Evolutionary conservation across 805 yeast genomes (phyloP).

Genomic region (Wickerhamiella lipophila): DNA sequence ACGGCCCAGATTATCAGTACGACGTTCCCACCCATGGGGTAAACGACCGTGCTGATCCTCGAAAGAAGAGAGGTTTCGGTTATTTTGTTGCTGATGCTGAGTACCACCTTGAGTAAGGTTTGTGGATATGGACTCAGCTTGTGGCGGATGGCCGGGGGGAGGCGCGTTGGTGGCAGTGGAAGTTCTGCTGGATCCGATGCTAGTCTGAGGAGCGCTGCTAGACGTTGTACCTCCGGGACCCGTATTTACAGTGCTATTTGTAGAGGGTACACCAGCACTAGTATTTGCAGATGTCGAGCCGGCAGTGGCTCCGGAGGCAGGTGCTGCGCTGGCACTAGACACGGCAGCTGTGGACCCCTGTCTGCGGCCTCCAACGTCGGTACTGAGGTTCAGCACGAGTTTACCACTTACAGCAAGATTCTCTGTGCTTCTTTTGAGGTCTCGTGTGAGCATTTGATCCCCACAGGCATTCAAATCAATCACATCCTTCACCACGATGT

Average conservation of each 20-base stretch:
- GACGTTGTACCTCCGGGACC: neutral
- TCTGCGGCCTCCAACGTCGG: slow-evolving; percentile 22
- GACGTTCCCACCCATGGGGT: slow-evolving; percentile 98
- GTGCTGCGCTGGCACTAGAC: neutral
- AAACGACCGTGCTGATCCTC: slow-evolving; percentile 94
- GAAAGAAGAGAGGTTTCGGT: slow-evolving; percentile 74
- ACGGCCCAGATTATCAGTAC: slow-evolving; percentile 94
- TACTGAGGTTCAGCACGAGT: slow-evolving; percentile 44
- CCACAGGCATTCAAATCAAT: slow-evolving; percentile 40
- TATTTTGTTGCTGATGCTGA: slow-evolving; percentile 17
- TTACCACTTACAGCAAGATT: slow-evolving; percentile 88
- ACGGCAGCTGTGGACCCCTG: slow-evolving; percentile 9
- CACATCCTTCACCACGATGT: slow-evolving; percentile 78
- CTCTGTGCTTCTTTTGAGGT: slow-evolving; percentile 72
- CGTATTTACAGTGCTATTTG: neutral
- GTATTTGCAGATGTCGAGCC: neutral
- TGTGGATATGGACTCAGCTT: neutral
- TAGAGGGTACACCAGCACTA: neutral
- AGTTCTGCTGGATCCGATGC: neutral
- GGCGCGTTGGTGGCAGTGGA: slow-evolving; percentile 11
- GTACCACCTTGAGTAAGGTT: slow-evolving; percentile 15
- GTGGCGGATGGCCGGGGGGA: neutral
- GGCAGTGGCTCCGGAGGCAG: neutral
- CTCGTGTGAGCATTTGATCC: slow-evolving; percentile 80
- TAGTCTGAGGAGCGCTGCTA: neutral